A percentile compares a stretch with the other conserved stretches of the same genome.
Evolutionary conservation across 768 basidiomycete species (phyloP).

Genomic region (Roridomyces roridus): DNA sequence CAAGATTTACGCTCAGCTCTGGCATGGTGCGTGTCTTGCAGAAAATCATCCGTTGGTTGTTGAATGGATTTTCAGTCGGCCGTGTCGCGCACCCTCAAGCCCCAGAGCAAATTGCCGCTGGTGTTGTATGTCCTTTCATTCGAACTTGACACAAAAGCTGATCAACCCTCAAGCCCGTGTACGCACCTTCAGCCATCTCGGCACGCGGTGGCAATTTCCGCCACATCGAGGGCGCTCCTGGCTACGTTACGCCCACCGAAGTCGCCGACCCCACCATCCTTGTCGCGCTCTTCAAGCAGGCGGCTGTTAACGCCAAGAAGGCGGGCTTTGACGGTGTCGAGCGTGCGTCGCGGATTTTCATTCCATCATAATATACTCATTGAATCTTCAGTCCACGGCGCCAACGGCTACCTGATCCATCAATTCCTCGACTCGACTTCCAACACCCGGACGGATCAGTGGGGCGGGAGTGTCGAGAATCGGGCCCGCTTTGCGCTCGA

Average conservation of each 20-base stretch:
- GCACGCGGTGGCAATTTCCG: conserved; percentile 36
- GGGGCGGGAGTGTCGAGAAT: too few species aligned
- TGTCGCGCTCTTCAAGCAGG: conserved; percentile 33
- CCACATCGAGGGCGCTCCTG: conserved; percentile 28
- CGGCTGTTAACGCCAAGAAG: too few species aligned
- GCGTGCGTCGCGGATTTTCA: too few species aligned
- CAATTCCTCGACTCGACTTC: too few species aligned
- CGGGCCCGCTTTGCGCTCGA: conserved; percentile 46
- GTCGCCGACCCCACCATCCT: conserved; percentile 34
- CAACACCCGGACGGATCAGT: too few species aligned
- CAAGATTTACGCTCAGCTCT: conserved; percentile 36
- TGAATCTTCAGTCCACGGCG: conserved; percentile 32
- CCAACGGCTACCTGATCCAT: conserved; percentile 41
- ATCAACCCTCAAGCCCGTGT: too few species aligned
- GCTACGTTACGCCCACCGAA: conserved; percentile 28
- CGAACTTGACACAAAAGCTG: too few species aligned
- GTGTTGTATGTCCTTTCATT: too few species aligned
- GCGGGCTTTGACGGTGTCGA: too few species aligned
- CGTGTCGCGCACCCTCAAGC: conserved; percentile 32
- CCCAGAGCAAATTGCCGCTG: conserved; percentile 33
- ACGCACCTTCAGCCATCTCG: too few species aligned
- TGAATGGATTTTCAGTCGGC: conserved; percentile 21
- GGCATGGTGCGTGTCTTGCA: conserved; percentile 19
- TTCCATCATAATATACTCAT: too few species aligned
- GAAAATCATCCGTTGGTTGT: background rate